These are phyloP conservation scores for Lipomyces sp. DNA, from an alignment of 805 yeast species.

Conservation along the genomic window DNA sequence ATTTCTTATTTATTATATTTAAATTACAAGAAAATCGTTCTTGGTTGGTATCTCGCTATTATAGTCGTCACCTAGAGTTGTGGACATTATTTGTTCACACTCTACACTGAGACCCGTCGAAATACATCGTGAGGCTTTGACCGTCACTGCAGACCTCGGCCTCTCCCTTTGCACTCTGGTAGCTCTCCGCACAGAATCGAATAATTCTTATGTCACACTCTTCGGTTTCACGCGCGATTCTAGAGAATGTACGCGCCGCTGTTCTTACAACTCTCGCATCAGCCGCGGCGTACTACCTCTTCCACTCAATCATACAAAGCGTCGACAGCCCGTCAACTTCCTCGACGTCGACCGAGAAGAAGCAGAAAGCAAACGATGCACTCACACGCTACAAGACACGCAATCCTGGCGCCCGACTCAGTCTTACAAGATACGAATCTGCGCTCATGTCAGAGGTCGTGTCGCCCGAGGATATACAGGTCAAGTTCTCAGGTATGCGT, in stretches of 20 bases:
- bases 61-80: too few relatives aligned
- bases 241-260: neutral
- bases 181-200: too few relatives aligned
- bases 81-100: too few relatives aligned
- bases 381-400: conserved; percentile 54
- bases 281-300: neutral
- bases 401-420: conserved; percentile 57
- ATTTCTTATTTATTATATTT: too few relatives aligned
- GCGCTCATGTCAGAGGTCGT: conserved; percentile 74
- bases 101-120: too few relatives aligned
- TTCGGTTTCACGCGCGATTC: too few relatives aligned
- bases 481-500: conserved; percentile 52
- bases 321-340: neutral
- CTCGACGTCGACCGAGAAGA: neutral
- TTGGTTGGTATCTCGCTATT: too few relatives aligned
- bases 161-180: too few relatives aligned
- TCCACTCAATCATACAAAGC: neutral
- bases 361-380: conserved; percentile 53
- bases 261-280: neutral
- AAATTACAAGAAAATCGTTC: too few relatives aligned
- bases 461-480: conserved; percentile 76
- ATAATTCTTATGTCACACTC: too few relatives aligned
- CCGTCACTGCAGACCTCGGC: too few relatives aligned
- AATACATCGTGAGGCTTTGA: too few relatives aligned
- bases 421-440: conserved; percentile 70